Conservation (phyloP, 257 asterid genomes). For the Solanum chilense region DNA sequence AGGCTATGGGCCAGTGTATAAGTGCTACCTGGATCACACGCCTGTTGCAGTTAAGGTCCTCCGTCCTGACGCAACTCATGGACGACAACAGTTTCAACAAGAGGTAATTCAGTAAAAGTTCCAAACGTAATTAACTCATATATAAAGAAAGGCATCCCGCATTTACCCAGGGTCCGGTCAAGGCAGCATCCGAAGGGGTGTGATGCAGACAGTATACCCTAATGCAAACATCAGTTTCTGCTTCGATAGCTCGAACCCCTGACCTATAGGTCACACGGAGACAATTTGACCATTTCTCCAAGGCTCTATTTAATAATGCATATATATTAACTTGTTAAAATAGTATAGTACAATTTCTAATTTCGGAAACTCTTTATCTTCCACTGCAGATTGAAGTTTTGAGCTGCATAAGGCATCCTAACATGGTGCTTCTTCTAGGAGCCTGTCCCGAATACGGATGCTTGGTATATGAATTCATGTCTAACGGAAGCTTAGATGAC, state of each 20-base stretch:
- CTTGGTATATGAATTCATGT: slow-evolving; percentile 21
- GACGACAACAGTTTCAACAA: slow-evolving; percentile 31
- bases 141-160: background rate
- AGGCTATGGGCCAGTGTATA: slow-evolving; percentile 31
- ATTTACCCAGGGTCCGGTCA: background rate
- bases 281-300: background rate
- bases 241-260: background rate
- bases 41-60: slow-evolving; percentile 34
- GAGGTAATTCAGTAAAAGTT: slow-evolving; percentile 8
- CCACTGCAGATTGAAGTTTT: slow-evolving; percentile 18
- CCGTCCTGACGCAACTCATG: slow-evolving; percentile 29
- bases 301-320: background rate
- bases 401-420: slow-evolving; percentile 24
- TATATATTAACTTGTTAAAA: background rate
- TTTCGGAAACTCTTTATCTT: background rate
- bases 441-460: slow-evolving; percentile 30
- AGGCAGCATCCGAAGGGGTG: background rate
- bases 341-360: background rate
- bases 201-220: background rate
- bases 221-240: background rate
- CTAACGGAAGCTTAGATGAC: slow-evolving; percentile 29
- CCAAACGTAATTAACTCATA: background rate
- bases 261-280: background rate
- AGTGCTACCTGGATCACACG: slow-evolving; percentile 29
- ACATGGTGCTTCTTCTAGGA: slow-evolving; percentile 29